phyloP scores from a whole-genome alignment of 345 rosid species.

The Xanthoceras sorbifolium region DNA sequence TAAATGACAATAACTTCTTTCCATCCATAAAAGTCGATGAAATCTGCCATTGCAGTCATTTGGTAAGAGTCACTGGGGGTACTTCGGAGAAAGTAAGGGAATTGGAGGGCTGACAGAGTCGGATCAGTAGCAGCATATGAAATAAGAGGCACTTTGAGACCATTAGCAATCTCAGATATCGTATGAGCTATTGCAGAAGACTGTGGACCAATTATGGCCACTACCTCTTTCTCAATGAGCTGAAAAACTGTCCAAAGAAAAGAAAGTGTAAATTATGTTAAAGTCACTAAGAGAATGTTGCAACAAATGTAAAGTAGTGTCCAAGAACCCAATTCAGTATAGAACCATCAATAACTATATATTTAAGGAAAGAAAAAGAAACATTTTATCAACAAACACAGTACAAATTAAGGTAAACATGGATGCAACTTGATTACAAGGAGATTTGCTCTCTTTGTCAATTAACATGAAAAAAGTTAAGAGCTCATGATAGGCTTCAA shows the following conservation, averaged over 20 bases:
- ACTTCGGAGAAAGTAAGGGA: constrained; percentile 73
- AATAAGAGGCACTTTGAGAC: constrained; percentile 72
- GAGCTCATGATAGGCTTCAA: background rate
- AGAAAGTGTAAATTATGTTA: background rate
- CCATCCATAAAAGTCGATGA: constrained; percentile 68
- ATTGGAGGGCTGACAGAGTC: constrained; percentile 79
- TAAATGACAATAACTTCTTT: constrained; percentile 68
- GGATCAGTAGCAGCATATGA: constrained; percentile 94
- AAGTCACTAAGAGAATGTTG: background rate
- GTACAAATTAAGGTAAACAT: background rate
- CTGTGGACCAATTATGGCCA: constrained; percentile 77
- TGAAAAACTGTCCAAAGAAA: constrained; percentile 57
- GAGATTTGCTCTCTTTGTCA: background rate
- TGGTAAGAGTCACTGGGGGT: constrained; percentile 73
- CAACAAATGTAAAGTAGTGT: background rate
- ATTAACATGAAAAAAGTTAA: background rate
- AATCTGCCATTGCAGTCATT: constrained; percentile 78
- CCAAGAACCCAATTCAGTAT: background rate
- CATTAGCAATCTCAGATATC: constrained; percentile 56
- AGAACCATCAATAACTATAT: constrained; percentile 7
- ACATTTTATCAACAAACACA: background rate
- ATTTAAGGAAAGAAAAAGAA: background rate
- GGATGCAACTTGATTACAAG: background rate
- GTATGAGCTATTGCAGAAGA: constrained; percentile 81
- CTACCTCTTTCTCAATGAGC: constrained; percentile 60